Percentiles rank a stretch among this genome's conserved stretches.
These are phyloP conservation scores for Neurospora sp. DNA, from an alignment of 495 filamentous ascomycete species.

Conservation along the genomic window DNA sequence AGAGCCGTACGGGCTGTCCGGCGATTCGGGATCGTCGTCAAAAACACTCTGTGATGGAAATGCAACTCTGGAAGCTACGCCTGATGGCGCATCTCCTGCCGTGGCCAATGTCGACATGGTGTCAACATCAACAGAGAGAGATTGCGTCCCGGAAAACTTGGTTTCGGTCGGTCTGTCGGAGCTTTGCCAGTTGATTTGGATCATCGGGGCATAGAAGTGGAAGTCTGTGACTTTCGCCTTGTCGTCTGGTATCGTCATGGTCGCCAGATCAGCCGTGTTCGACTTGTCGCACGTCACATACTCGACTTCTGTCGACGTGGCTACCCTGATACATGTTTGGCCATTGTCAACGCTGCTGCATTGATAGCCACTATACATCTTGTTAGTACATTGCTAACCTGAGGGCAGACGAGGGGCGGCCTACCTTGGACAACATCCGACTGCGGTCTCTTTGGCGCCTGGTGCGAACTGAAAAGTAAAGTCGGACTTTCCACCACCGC, in stretches of 20 bases:
- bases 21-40: no score
- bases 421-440: slow-evolving; percentile 28
- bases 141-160: neutral
- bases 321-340: slow-evolving; percentile 21
- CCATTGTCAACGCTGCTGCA: slow-evolving; percentile 23
- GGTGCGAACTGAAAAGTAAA: slow-evolving; percentile 25
- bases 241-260: slow-evolving; percentile 13
- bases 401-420: neutral
- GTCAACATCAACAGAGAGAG: neutral
- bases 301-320: slow-evolving; percentile 16
- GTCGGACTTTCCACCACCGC: slow-evolving; percentile 11
- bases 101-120: slow-evolving; percentile 7
- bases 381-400: slow-evolving; percentile 1
- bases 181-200: slow-evolving; percentile 28
- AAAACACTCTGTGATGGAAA: neutral
- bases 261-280: slow-evolving; percentile 7
- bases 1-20: neutral
- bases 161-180: slow-evolving; percentile 10
- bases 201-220: slow-evolving; percentile 23
- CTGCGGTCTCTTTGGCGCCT: slow-evolving; percentile 21
- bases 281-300: slow-evolving; percentile 19
- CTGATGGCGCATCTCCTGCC: neutral
- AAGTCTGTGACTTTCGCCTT: slow-evolving; percentile 15
- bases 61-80: neutral
- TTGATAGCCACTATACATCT: slow-evolving; percentile 16